A percentile compares a stretch with the other conserved stretches of the same genome.
phyloP scores from a whole-genome alignment of 345 rosid genomes.

The Diplotaxis tenuifolia region DNA sequence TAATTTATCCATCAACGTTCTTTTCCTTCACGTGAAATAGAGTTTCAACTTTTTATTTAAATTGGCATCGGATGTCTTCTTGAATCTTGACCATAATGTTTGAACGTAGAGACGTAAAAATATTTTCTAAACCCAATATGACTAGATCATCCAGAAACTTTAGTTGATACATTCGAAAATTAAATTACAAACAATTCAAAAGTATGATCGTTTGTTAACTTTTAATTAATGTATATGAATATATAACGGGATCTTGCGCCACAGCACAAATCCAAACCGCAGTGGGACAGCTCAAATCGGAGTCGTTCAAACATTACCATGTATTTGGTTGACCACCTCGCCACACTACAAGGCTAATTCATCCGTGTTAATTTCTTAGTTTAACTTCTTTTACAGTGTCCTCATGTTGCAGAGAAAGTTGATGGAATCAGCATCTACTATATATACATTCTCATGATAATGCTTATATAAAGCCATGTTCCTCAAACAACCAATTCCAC shows the following conservation, averaged over 20 bases:
- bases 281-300: neutral
- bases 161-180: neutral
- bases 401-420: conserved; percentile 32
- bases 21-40: conserved; percentile 25
- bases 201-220: neutral
- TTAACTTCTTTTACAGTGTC: conserved; percentile 9
- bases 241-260: neutral
- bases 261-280: neutral
- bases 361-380: neutral
- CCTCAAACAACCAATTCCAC: conserved; percentile 33
- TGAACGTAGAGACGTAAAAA: neutral
- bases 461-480: conserved; percentile 32
- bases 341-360: neutral
- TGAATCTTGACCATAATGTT: neutral
- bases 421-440: conserved; percentile 36
- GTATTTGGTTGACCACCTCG: neutral
- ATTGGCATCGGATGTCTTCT: conserved; percentile 14
- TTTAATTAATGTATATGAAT: neutral
- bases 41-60: conserved; percentile 4
- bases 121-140: neutral
- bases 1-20: neutral
- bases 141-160: neutral
- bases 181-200: neutral
- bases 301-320: neutral
- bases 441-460: conserved; percentile 18